Evolutionary conservation across 805 yeast species (phyloP).

Genomic region (Yarrowia sp.): DNA sequence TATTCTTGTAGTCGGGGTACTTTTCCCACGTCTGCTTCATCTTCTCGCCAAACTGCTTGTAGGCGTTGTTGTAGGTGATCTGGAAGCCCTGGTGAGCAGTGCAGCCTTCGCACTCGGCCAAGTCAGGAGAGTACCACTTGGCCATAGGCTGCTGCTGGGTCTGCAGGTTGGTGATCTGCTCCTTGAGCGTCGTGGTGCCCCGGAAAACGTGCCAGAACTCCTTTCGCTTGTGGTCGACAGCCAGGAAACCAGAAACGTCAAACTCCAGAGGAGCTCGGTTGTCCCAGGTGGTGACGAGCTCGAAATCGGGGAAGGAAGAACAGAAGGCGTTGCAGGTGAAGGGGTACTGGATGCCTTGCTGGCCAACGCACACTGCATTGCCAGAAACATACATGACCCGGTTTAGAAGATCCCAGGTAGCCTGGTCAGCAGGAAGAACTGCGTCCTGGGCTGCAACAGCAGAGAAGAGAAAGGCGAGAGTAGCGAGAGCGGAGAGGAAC

Average conservation of each 20-base stretch:
- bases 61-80: neutral
- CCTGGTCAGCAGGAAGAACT: neutral
- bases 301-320: neutral
- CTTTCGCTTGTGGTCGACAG: neutral
- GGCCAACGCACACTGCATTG: neutral
- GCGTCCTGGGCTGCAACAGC: neutral
- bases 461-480: neutral
- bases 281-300: neutral
- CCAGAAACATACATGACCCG: neutral
- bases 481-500: neutral
- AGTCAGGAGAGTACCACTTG: neutral
- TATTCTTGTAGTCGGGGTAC: neutral
- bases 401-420: neutral
- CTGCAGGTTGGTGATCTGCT: neutral
- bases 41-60: neutral
- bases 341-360: neutral
- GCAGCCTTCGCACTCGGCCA: neutral
- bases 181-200: neutral
- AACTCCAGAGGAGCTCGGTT: neutral
- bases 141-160: neutral
- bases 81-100: neutral
- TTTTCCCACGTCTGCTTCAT: neutral
- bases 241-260: neutral
- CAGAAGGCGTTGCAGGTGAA: neutral
- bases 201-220: conserved; percentile 10